Evolutionary conservation across 1,139 yeast genomes (phyloP), one percentile per base, ranked within the genome.

Genomic region (Meyerozyma elateridarum): DNA sequence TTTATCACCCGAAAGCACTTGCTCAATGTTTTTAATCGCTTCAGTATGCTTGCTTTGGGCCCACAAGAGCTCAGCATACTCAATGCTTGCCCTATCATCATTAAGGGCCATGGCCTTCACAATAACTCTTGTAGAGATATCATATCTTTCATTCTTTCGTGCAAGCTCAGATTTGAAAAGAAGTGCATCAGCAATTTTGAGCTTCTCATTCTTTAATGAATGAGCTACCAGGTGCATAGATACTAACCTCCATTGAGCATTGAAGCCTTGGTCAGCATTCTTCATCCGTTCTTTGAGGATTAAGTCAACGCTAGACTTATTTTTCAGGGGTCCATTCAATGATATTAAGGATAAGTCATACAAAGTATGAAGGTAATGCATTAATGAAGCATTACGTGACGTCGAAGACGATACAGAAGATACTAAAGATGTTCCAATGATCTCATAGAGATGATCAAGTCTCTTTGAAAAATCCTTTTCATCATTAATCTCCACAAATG

Each of bases 41-140:
- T 88, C 82, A 13, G 91, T 76, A 41, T 79, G 88, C 40, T 87
- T 93, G 1, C 95, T 96, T 51, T 85, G 88, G 1, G 79, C 81
- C 97, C 98, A 91, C 31, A 88, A 56, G 6, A 93, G 66, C 37
- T 85, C 79, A 0, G 97, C 85, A 53, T 85, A 84, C 51, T 88
- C 96, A 25, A 83, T 64, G 38, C 78, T 80, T 1, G 93, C 87
- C 15, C 68, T 64, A 20, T 65, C 64, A 22, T 69, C 63, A 25
- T 60, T 51, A 11, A 70, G 50, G 4, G 70, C 65, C 55, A 79
- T 65, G 0, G 95, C 91, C 35, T 75, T 73, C 54, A 89, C 76
- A 18, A 87, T 75, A 4, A 81, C 72, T 26, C 79, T 73, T 2
- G 91, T 76, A 0, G 97, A 83, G 25, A 85, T 66, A 42, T 85